Conservation (phyloP, 1,284 basidiomycete species). For the Moniliophthora roreri region DNA sequence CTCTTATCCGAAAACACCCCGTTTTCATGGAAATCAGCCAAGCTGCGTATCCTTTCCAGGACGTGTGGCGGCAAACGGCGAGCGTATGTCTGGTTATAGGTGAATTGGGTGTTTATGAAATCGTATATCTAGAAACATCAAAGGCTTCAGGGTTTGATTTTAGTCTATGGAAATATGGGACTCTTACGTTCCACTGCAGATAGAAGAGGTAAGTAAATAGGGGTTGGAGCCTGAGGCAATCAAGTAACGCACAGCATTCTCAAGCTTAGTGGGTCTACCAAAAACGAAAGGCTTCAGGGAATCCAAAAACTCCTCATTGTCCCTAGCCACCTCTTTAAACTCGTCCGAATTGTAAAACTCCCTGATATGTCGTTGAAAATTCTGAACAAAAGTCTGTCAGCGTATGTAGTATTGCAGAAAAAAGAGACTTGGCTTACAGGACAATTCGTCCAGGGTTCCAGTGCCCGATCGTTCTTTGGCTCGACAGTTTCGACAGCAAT, state of each 20-base stretch:
- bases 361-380: neutral
- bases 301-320: neutral
- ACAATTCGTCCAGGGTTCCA: constrained; percentile 9
- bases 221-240: neutral
- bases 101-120: constrained; percentile 1
- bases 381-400: neutral
- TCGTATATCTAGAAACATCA: neutral
- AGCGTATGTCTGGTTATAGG: constrained; percentile 1
- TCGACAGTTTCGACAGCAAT: constrained; percentile 17
- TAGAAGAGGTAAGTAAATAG: neutral
- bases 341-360: neutral
- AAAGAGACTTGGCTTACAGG: neutral
- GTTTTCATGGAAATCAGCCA: constrained; percentile 2
- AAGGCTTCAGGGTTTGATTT: neutral
- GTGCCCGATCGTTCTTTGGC: constrained; percentile 9
- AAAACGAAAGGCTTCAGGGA: neutral
- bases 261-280: neutral
- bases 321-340: neutral
- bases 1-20: neutral
- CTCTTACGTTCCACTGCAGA: constrained; percentile 2
- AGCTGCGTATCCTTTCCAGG: neutral
- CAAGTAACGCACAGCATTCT: neutral
- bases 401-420: neutral
- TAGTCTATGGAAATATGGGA: neutral
- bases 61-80: neutral